Conservation (phyloP, 1,284 basidiomycete genomes). For the Farysia itapuensis region DNA sequence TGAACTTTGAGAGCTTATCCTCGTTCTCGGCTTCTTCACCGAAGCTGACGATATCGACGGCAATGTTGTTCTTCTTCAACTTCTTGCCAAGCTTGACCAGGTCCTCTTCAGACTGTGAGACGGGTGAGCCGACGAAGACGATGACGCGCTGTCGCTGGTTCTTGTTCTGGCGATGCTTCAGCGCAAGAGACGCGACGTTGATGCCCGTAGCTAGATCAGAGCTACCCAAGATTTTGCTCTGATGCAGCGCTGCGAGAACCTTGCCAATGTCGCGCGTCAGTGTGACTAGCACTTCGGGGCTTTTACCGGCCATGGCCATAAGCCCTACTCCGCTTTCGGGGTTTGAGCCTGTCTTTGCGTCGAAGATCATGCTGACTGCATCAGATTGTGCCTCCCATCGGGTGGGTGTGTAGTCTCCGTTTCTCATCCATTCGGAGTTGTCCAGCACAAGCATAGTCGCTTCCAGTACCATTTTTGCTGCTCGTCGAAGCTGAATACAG, state of each 20-base stretch:
- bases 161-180: conserved; percentile 98
- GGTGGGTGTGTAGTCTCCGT: conserved; percentile 87
- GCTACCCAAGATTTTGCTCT: conserved; percentile 73
- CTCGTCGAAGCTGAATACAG: neutral
- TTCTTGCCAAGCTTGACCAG: conserved; percentile 84
- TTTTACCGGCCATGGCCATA: conserved; percentile 85
- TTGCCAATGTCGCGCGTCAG: conserved; percentile 93
- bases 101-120: conserved; percentile 43
- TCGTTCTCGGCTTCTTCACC: conserved; percentile 65
- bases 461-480: conserved; percentile 55
- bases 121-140: conserved; percentile 86
- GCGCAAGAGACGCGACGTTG: conserved; percentile 81
- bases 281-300: conserved; percentile 88
- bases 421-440: conserved; percentile 64
- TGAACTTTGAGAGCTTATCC: conserved; percentile 71
- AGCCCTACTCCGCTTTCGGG: conserved; percentile 95
- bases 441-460: conserved; percentile 60
- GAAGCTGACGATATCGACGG: conserved; percentile 84
- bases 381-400: conserved; percentile 84
- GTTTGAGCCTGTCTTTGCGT: conserved; percentile 85
- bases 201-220: conserved; percentile 86
- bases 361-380: conserved; percentile 86
- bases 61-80: conserved; percentile 98
- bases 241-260: conserved; percentile 78
- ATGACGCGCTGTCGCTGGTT: conserved; percentile 92